Base-by-base conservation (phyloP, 164 flowering plant species). In the Protea cynaroides region DNA sequence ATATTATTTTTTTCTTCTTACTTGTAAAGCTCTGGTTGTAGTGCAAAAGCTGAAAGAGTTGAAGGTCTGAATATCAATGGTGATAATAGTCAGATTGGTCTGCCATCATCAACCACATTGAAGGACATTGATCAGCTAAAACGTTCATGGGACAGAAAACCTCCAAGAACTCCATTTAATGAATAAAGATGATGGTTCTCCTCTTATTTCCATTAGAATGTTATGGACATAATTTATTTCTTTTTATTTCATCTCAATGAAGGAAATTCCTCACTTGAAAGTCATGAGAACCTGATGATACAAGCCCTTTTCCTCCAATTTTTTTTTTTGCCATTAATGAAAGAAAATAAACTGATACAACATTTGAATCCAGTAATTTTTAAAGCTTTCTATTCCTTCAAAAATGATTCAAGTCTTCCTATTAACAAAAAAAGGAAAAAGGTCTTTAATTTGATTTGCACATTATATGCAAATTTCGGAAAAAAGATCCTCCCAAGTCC, bases 11-110 rank as follows among this genome's bases (percentile, higher is more conserved):
- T 23, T 18, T 37, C 2, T 8, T 29, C 34, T 29, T 29, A 2
- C 37, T 25, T 56, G 38, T 52, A 56, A 53, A 38, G 63, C 52
- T 47, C 67, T 60, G 11, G 68, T 54, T 46, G 22, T 55, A 63
- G 49, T 25, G 54, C 63, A 51, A 3, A 61, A 56, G 40, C 61
- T n/a, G 61, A 56, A 37, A 61, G 65, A 22, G 40, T 67, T 19
- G 47, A 46, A 40, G 63, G 69, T 12, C 22, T 63, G 65, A 64
- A 25, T 10, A 50, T 51, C 29, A 53, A 67, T 56, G 15, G 47
- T n/a, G 25, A 47, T 58, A 46, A 25, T 19, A 67, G 63, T 59
- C 69, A 23, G 46, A 47, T 56, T 36, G 55, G 34, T 15, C n/a
- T 52, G 43, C 56, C 59, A 11, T 37, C 54, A 0, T n/a, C 52